Base-by-base conservation (phyloP, 805 yeast species). In the Sporopachydermia lactativora region DNA sequence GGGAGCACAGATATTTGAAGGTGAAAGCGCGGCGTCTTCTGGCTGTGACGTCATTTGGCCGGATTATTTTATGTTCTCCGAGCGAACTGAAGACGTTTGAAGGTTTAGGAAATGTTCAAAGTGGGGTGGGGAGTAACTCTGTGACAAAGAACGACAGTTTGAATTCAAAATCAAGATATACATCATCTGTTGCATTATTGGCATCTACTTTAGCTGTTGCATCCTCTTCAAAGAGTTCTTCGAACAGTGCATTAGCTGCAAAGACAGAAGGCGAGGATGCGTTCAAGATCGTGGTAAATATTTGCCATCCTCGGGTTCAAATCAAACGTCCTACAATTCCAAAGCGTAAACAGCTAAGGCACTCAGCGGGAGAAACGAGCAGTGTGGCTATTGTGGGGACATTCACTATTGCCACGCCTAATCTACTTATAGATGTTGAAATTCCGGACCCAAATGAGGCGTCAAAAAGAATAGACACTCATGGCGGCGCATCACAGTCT, bases 331-430 rank as follows among this genome's bases (percentile, higher is more conserved):
- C 31, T 24, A 24, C 31, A 8, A 24, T 24, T 24, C 31, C 31
- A 8, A 24, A 24, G 31, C 31, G 31, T 24, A 24, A n/a, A 24
- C 13, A 8, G 31, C n/a, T 24, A 8, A 24, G n/a, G 31, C 13
- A n/a, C 13, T 24, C 31, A n/a, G 31, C 8, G 8, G n/a, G 13
- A 24, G 31, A n/a, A 24, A n/a, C 31, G n/a, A 24, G n/a, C n/a
- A 24, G n/a, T 24, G 31, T 24, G n/a, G 13, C 8, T 24, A 24
- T 24, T 8, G 31, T 24, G n/a, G 31, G 31, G 8, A 24, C n/a
- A n/a, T 24, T 24, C n/a, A 24, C 31, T 24, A 24, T 24, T 24
- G 31, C 31, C 13, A 24, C 31, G 31, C 31, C 31, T 24, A 24
- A 24, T n/a, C n/a, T 24, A n/a, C n/a, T 8, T n/a, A 8, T 24